Conservation (phyloP, 208 protist genomes). For the Leishmania mexicana region DNA sequence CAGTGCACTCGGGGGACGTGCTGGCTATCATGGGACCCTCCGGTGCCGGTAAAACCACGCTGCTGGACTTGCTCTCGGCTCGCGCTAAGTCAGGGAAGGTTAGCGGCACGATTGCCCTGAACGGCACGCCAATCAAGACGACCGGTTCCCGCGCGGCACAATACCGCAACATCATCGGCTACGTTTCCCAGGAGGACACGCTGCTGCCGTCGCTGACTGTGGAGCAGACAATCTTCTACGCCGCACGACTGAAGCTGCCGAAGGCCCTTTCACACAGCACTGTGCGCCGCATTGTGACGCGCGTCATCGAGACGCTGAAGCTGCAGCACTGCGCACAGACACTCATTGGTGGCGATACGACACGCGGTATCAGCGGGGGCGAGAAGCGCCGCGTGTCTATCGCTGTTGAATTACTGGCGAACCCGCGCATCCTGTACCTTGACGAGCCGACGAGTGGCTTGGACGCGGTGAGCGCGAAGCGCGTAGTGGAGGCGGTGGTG, state of each 20-base stretch:
- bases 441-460: constrained; percentile 93
- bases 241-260: constrained; percentile 90
- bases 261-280: constrained; percentile 67
- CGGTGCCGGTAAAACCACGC: constrained; percentile 91
- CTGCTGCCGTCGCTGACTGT: constrained; percentile 89
- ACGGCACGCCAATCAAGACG: constrained; percentile 60
- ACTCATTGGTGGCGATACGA: constrained; percentile 63
- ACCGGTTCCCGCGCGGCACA: constrained; percentile 23
- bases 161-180: constrained; percentile 90
- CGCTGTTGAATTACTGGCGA: constrained; percentile 90
- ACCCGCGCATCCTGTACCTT: constrained; percentile 91
- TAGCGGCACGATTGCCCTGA: constrained; percentile 63
- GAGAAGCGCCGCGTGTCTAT: constrained; percentile 92
- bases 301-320: constrained; percentile 67
- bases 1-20: constrained; percentile 77
- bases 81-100: constrained; percentile 57
- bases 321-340: constrained; percentile 83
- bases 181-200: constrained; percentile 93
- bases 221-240: constrained; percentile 86
- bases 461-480: constrained; percentile 82
- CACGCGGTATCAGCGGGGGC: constrained; percentile 91
- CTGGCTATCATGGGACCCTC: constrained; percentile 91
- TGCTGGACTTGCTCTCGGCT: constrained; percentile 85
- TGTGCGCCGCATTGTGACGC: constrained; percentile 67
- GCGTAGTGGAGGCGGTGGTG: constrained; percentile 82